phyloP scores from a whole-genome alignment of 202 grass and related monocot species.

The Schoenoplectus tabernaemontani region DNA sequence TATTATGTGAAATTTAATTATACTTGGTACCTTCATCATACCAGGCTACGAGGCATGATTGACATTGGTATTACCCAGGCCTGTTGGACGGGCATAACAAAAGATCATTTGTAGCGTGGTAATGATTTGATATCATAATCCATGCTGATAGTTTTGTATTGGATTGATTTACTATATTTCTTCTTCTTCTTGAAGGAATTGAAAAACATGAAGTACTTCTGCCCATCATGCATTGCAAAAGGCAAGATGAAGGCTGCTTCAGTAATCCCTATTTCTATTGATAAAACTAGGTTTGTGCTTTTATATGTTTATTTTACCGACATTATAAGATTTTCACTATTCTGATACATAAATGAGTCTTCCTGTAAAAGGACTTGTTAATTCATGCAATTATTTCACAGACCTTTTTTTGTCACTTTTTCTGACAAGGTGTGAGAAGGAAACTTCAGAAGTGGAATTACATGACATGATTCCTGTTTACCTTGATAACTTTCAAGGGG shows the following conservation, averaged over 20 bases:
- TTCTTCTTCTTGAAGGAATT: constrained; percentile 53
- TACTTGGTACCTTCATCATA: too few relatives aligned
- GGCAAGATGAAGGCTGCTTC: constrained; percentile 19
- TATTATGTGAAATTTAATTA: too few relatives aligned
- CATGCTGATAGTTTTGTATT: not conserved
- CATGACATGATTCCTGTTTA: constrained; percentile 49
- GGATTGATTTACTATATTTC: not conserved
- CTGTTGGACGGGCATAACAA: not conserved
- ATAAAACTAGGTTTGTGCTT: constrained; percentile 41
- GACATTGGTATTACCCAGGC: not conserved
- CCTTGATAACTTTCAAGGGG: constrained; percentile 51
- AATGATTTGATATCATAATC: not conserved
- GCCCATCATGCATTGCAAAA: constrained; percentile 76
- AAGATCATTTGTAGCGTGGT: too few relatives aligned
- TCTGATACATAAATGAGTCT: constrained; percentile 23
- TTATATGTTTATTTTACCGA: constrained; percentile 12
- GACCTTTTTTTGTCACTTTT: too few relatives aligned
- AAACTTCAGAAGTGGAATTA: constrained; percentile 39
- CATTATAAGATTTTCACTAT: not conserved
- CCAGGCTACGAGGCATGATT: too few relatives aligned
- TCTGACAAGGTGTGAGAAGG: constrained; percentile 37
- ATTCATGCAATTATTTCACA: not conserved
- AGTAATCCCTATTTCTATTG: constrained; percentile 10
- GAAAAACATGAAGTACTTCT: constrained; percentile 78
- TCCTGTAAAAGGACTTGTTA: not conserved